phyloP scores from a whole-genome alignment of 345 rosid species.

The Populus simonii region DNA sequence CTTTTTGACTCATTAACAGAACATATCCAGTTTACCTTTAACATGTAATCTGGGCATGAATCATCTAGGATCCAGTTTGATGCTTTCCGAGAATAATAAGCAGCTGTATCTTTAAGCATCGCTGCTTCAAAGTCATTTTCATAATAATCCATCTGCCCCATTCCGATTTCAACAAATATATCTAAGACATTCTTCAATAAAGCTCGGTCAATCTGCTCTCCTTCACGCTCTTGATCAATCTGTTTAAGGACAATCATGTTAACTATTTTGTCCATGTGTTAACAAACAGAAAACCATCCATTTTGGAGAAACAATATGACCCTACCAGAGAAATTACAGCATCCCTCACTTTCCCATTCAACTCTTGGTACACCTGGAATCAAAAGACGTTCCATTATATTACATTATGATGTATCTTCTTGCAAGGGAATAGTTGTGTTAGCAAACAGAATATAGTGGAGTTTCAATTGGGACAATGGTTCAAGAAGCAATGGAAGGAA shows the following conservation, averaged over 20 bases:
- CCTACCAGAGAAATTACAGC: constrained; percentile 37
- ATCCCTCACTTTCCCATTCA: constrained; percentile 32
- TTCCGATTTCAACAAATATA: constrained; percentile 37
- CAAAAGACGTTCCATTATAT: background rate
- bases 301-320: background rate
- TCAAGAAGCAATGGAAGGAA: background rate
- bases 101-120: constrained; percentile 34
- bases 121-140: constrained; percentile 37
- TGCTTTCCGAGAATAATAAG: constrained; percentile 45
- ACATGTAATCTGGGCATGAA: constrained; percentile 45
- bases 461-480: background rate
- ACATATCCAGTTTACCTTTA: constrained; percentile 25
- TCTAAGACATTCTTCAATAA: constrained; percentile 43
- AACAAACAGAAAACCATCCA: background rate
- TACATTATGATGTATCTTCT: background rate
- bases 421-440: background rate
- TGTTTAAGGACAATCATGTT: constrained; percentile 1
- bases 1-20: background rate
- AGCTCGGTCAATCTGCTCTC: constrained; percentile 43
- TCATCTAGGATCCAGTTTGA: constrained; percentile 40
- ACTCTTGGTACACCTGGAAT: constrained; percentile 34
- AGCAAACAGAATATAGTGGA: background rate
- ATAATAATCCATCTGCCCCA: constrained; percentile 28
- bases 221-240: constrained; percentile 48
- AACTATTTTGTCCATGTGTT: background rate